These are phyloP conservation scores for Alternaria rosae DNA, from an alignment of 2,329 filamentous ascomycete genomes.

Conservation along the genomic window DNA sequence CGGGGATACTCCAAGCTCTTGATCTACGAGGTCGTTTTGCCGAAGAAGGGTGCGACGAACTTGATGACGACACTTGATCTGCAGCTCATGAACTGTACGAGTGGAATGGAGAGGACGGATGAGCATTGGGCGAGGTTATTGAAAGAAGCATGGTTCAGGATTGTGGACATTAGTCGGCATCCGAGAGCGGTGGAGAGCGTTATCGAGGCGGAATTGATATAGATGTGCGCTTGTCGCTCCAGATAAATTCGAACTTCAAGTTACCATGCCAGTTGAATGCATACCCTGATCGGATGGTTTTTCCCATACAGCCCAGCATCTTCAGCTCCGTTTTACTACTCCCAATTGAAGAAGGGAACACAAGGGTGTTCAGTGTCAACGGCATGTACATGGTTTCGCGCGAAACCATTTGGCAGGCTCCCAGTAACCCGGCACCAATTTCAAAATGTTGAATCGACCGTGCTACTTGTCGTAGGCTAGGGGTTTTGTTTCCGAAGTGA, in stretches of 20 bases:
- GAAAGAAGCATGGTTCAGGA: neutral
- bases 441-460: conserved; percentile 18
- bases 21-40: conserved; percentile 8
- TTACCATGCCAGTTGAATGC: neutral
- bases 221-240: neutral
- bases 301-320: neutral
- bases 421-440: conserved; percentile 22
- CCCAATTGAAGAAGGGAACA: conserved; percentile 2
- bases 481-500: conserved; percentile 5
- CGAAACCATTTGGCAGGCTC: conserved; percentile 20
- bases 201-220: conserved; percentile 3
- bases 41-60: conserved; percentile 6
- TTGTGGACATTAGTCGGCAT: conserved; percentile 4
- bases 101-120: conserved; percentile 8
- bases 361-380: conserved; percentile 16
- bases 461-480: conserved; percentile 7
- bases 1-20: conserved; percentile 2
- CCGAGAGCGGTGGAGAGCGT: conserved; percentile 7
- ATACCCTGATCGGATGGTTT: neutral
- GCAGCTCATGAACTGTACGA: conserved; percentile 9
- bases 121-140: conserved; percentile 4
- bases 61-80: conserved; percentile 9
- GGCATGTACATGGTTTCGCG: conserved; percentile 20
- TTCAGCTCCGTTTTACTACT: neutral
- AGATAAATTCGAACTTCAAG: neutral